Evolutionary conservation across 805 yeast genomes (phyloP).

Genomic region (Candida germanica): DNA sequence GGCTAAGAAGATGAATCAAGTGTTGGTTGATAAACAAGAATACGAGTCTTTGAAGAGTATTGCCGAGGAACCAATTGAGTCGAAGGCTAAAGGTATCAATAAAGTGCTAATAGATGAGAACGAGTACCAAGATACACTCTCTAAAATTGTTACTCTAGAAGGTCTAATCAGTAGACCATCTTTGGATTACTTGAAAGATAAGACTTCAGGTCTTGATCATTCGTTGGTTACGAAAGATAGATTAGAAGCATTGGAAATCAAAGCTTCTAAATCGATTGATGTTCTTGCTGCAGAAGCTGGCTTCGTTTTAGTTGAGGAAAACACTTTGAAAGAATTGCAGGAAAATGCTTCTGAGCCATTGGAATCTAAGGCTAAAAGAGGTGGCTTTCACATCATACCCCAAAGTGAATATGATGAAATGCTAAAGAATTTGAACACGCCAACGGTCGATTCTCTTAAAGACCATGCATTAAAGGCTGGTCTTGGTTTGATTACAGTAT

Average conservation of each 20-base stretch:
- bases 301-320: slow-evolving; percentile 4
- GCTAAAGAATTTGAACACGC: not conserved
- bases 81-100: slow-evolving; percentile 18
- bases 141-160: slow-evolving; percentile 12
- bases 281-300: slow-evolving; percentile 4
- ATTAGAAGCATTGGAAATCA: slow-evolving; percentile 7
- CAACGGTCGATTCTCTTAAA: slow-evolving; percentile 2
- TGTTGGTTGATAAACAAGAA: slow-evolving; percentile 15
- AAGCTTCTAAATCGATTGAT: slow-evolving; percentile 14
- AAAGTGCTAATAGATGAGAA: slow-evolving; percentile 14
- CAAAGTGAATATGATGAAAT: slow-evolving; percentile 12
- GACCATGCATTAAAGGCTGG: slow-evolving; percentile 2
- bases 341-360: slow-evolving; percentile 3
- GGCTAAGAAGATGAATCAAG: slow-evolving; percentile 8
- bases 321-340: slow-evolving; percentile 2
- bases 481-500: not conserved
- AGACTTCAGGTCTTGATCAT: slow-evolving; percentile 7
- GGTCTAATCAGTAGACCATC: not conserved
- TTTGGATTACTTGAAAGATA: slow-evolving; percentile 1
- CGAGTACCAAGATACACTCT: slow-evolving; percentile 9
- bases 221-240: slow-evolving; percentile 17
- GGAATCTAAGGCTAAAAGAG: slow-evolving; percentile 8
- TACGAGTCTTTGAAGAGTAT: not conserved
- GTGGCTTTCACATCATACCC: slow-evolving; percentile 1
- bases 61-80: slow-evolving; percentile 8